phyloP scores from a whole-genome alignment of 345 rosid genomes.

The Carallia pectinifolia region DNA sequence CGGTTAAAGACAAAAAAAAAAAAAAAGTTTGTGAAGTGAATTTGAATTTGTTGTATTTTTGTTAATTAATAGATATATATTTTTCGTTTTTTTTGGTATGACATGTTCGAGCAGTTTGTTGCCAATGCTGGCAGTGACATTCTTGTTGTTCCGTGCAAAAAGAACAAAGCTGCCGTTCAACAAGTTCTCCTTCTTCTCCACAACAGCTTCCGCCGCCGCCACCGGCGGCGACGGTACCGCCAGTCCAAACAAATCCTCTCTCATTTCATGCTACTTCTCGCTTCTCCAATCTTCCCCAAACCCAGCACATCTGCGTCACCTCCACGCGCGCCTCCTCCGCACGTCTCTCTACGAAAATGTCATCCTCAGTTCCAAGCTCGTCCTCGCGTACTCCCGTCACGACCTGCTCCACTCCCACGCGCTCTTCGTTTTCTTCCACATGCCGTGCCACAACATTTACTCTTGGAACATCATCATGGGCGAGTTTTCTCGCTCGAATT shows the following conservation, averaged over 20 bases:
- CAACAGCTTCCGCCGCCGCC: too few relatives aligned
- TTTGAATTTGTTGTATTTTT: too few relatives aligned
- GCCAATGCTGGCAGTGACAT: too few relatives aligned
- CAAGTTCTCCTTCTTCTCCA: too few relatives aligned
- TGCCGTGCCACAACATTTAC: conserved; percentile 54
- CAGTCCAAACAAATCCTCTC: not conserved
- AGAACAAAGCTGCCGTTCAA: too few relatives aligned
- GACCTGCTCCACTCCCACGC: conserved; percentile 39
- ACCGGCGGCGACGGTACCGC: too few relatives aligned
- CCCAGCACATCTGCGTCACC: conserved; percentile 44
- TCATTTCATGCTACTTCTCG: conserved; percentile 35
- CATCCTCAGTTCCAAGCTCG: conserved; percentile 51
- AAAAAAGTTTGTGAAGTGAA: too few relatives aligned
- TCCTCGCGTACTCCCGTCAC: conserved; percentile 49
- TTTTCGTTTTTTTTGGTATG: too few relatives aligned
- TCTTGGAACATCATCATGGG: conserved; percentile 71
- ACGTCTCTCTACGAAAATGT: conserved; percentile 47
- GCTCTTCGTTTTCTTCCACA: conserved; percentile 56
- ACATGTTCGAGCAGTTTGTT: too few relatives aligned
- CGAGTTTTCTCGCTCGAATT: conserved; percentile 52
- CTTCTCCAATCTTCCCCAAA: conserved; percentile 49
- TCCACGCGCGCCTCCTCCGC: conserved; percentile 61
- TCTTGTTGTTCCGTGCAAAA: too few relatives aligned
- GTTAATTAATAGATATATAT: too few relatives aligned
- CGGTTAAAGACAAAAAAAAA: too few relatives aligned